Evolutionary conservation across 352 stramenopile genomes (phyloP).

Genomic region (Plasmopara muralis): DNA sequence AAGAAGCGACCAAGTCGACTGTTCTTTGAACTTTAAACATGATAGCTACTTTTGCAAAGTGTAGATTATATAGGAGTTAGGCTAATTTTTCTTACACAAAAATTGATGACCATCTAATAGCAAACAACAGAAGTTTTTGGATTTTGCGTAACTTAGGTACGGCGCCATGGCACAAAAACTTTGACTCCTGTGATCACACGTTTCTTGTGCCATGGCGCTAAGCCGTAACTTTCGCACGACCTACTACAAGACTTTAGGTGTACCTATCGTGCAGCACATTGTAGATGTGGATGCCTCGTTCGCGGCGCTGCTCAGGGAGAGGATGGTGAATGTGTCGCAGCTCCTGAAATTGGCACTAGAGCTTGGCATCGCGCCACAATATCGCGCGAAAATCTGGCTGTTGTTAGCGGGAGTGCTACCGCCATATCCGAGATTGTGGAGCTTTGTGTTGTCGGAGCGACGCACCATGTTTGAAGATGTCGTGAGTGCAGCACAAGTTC

Average conservation of each 20-base stretch:
- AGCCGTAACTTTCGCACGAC: slow-evolving; percentile 74
- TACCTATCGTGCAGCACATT: slow-evolving; percentile 79
- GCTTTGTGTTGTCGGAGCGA: slow-evolving; percentile 44
- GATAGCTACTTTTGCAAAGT: no score
- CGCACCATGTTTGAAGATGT: slow-evolving; percentile 63
- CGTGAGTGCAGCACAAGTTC: slow-evolving; percentile 36
- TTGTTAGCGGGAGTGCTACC: slow-evolving; percentile 51
- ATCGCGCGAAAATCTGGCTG: slow-evolving; percentile 51
- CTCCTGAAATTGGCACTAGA: slow-evolving; percentile 70
- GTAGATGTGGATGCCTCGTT: slow-evolving; percentile 75
- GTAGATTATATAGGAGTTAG: no score
- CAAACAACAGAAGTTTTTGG: no score
- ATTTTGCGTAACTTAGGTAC: no score
- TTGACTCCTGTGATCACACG: no score
- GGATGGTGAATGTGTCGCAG: slow-evolving; percentile 52
- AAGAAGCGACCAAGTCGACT: no score
- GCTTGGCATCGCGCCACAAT: slow-evolving; percentile 53
- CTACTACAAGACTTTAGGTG: slow-evolving; percentile 85
- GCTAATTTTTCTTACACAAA: no score
- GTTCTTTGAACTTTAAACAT: no score
- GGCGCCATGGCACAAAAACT: no score
- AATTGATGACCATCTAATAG: no score
- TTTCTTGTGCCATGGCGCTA: slow-evolving; percentile 35
- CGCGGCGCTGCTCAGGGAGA: slow-evolving; percentile 50
- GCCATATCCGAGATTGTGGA: slow-evolving; percentile 52